phyloP scores from a whole-genome alignment of 345 rosid genomes.

The Hibiscus trionum region DNA sequence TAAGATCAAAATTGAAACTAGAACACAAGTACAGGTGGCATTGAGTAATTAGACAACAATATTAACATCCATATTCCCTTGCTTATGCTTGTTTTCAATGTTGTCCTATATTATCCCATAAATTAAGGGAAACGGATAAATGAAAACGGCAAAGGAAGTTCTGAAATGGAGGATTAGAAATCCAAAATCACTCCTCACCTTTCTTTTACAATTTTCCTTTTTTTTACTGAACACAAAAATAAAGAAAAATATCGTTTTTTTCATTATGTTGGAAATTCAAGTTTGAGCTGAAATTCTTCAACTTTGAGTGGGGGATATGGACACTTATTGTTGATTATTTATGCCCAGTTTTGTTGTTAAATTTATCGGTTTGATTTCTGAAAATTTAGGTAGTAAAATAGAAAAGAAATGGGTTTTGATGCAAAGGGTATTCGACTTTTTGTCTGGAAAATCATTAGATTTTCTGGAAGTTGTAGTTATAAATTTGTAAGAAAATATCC shows the following conservation, averaged over 20 bases:
- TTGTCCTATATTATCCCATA: constrained; percentile 19
- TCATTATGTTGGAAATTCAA: not conserved
- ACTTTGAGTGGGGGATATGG: not conserved
- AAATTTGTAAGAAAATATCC: constrained; percentile 40
- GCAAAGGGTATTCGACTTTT: constrained; percentile 34
- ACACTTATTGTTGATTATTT: not conserved
- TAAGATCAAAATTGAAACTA: not conserved
- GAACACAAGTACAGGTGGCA: not conserved
- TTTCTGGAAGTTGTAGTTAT: constrained; percentile 24
- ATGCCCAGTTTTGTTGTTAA: not conserved
- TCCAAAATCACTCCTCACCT: constrained; percentile 6
- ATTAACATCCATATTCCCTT: not conserved
- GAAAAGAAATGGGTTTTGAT: constrained; percentile 40
- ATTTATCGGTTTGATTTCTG: not conserved
- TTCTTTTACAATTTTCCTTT: not conserved
- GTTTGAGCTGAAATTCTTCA: not conserved
- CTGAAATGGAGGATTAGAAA: constrained; percentile 32
- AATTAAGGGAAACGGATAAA: constrained; percentile 6
- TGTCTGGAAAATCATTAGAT: constrained; percentile 30
- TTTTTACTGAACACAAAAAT: not conserved
- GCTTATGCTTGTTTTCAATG: constrained; percentile 21
- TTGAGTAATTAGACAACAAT: not conserved
- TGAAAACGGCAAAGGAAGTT: constrained; percentile 8
- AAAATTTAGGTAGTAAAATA: not conserved
- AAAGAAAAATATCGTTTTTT: not conserved